Evolutionary conservation across 768 basidiomycete species (phyloP), one percentile per base, ranked within the genome.

Genomic region (Tephrocybe sp.): DNA sequence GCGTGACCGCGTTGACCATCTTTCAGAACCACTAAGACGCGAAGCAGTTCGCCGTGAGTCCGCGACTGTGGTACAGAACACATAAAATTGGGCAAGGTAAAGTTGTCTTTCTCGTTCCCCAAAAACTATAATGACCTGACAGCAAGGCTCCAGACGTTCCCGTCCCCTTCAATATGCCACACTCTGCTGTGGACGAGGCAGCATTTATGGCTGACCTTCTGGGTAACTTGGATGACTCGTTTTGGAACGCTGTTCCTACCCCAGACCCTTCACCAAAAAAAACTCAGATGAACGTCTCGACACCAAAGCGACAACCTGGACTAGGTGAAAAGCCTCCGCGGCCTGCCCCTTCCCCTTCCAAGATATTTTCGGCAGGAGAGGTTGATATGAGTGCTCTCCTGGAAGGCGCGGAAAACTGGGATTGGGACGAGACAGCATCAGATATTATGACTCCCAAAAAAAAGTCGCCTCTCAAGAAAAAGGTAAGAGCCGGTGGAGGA

Each of bases 361-460:
- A 60, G 41, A 32, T 62, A 5, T 60, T 63, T 36, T 47, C 65
- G 3, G 63, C 63, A 7, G 59, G 57, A 9, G 68, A 75, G 50
- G 54, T 77, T 19, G 79, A 85, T 52, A 56, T 85, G 25, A 60
- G 67, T 2, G 60, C 66, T 3, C 70, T 88, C 12, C 59, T 86
- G n/a, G 78, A 84, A 24, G 87, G 85, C 0, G 82, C 80, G 1
- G 87, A 86, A 58, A 70, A 76, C 30, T 87, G 86, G 83, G 84
- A 89, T 55, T 82, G 84, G 79, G 71, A 78, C 26, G 79, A 82
- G 51, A 77, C 78, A 72, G 69, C 74, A 42, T 63, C 68, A 0
- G 78, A 81, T 51, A 73, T 74, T 25, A 52, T 78, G 35, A 77
- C 76, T 2, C 82, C 83, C 3, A 75, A 71, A 49, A 84, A 80